Percentiles rank a stretch among this genome's conserved stretches.
Evolutionary conservation across 352 stramenopile species (phyloP).

Genomic region (Phytophthora sansomeana): DNA sequence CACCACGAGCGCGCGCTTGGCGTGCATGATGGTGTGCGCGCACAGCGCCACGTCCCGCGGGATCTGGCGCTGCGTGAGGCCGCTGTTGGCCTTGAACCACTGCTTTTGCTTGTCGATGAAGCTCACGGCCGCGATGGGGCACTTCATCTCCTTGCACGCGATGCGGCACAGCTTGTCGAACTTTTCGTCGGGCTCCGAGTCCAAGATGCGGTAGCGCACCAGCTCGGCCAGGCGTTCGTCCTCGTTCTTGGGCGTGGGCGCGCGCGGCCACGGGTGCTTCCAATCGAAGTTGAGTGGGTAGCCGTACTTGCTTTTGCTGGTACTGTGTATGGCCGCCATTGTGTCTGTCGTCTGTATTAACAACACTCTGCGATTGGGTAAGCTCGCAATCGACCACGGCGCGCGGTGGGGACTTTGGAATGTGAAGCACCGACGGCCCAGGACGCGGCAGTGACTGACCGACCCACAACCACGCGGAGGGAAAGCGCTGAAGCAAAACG

Average conservation of each 20-base stretch:
- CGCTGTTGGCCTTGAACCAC: slow-evolving; percentile 90
- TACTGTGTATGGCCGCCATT: slow-evolving; percentile 6
- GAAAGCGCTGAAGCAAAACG: slow-evolving; percentile 19
- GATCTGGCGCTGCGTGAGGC: slow-evolving; percentile 86
- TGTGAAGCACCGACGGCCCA: slow-evolving; percentile 15
- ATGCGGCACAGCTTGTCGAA: slow-evolving; percentile 91
- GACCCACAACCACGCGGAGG: slow-evolving; percentile 32
- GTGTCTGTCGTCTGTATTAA: background rate
- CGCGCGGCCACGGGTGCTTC: slow-evolving; percentile 86
- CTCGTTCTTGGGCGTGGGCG: slow-evolving; percentile 75
- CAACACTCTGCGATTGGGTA: background rate
- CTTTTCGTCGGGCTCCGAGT: slow-evolving; percentile 85
- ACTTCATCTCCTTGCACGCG: slow-evolving; percentile 91
- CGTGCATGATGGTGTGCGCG: slow-evolving; percentile 89
- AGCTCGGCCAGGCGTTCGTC: slow-evolving; percentile 74
- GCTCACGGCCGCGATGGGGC: slow-evolving; percentile 84
- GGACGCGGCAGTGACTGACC: background rate
- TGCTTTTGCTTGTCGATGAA: slow-evolving; percentile 90
- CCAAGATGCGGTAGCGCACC: slow-evolving; percentile 76
- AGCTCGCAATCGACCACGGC: background rate
- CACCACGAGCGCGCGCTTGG: slow-evolving; percentile 81
- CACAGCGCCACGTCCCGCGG: slow-evolving; percentile 84
- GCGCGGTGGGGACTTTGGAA: slow-evolving; percentile 34
- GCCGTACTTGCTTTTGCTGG: slow-evolving; percentile 51
- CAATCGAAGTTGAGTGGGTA: slow-evolving; percentile 88